These are phyloP conservation scores for Chaetomium strumarium DNA, from an alignment of 2,329 filamentous ascomycete species.

Conservation along the genomic window DNA sequence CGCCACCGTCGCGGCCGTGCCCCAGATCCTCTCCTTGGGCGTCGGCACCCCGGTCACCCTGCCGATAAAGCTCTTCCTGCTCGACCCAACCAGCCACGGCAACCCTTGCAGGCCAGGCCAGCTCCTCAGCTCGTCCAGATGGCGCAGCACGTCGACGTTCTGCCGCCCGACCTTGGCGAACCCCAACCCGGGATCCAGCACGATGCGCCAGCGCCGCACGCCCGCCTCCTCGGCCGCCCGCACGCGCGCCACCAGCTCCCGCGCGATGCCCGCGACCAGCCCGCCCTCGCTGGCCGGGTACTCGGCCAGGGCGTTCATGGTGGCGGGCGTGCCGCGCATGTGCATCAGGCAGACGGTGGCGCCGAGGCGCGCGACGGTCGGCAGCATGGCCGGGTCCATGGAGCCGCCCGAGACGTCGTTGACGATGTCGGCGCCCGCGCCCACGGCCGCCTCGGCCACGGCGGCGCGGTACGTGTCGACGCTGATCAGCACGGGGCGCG, in stretches of 20 bases:
- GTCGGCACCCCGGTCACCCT: constrained; percentile 68
- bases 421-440: constrained; percentile 81
- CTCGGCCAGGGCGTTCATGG: constrained; percentile 64
- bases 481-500: constrained; percentile 64
- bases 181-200: constrained; percentile 88
- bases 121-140: constrained; percentile 56
- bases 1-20: constrained; percentile 82
- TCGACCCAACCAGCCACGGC: constrained; percentile 85
- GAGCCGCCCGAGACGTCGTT: constrained; percentile 87
- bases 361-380: constrained; percentile 69
- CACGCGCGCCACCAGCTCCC: constrained; percentile 66
- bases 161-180: constrained; percentile 82
- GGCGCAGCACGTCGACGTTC: constrained; percentile 72
- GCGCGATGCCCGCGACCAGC: constrained; percentile 57
- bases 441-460: constrained; percentile 71
- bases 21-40: constrained; percentile 67
- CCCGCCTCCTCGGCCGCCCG: constrained; percentile 71
- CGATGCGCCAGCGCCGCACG: constrained; percentile 85
- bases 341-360: constrained; percentile 85
- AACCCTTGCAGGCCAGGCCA: constrained; percentile 62
- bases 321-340: constrained; percentile 81
- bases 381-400: constrained; percentile 75
- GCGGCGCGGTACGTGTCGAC: constrained; percentile 87
- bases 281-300: constrained; percentile 49
- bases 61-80: constrained; percentile 86